Conservation (phyloP, 2,329 filamentous ascomycete species). For the Furcasterigmium furcatum region DNA sequence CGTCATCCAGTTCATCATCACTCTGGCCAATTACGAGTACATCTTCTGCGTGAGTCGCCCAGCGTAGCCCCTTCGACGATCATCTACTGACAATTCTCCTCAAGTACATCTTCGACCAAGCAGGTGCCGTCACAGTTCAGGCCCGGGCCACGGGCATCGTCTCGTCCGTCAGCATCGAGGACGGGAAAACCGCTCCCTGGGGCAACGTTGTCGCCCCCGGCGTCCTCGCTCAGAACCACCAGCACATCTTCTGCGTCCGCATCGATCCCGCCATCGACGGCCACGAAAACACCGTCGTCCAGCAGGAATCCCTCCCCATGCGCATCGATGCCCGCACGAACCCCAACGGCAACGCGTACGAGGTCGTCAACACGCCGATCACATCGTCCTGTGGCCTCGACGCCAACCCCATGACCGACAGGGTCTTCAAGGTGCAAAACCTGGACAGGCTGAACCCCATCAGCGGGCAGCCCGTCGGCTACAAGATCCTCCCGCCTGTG, state of each 20-base stretch:
- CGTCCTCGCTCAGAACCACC: conserved; percentile 53
- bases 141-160: conserved; percentile 33
- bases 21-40: conserved; percentile 56
- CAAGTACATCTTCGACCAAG: conserved; percentile 40
- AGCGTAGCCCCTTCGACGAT: not conserved
- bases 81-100: not conserved
- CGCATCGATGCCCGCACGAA: conserved; percentile 32
- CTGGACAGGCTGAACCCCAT: conserved; percentile 23
- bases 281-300: conserved; percentile 46
- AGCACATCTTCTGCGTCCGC: conserved; percentile 52
- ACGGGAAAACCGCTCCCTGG: conserved; percentile 40
- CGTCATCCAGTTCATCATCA: conserved; percentile 55
- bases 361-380: conserved; percentile 39
- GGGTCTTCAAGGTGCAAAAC: conserved; percentile 28
- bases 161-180: conserved; percentile 37
- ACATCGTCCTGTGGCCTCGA: conserved; percentile 32
- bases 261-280: conserved; percentile 56
- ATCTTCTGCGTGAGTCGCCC: conserved; percentile 14
- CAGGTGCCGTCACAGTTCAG: conserved; percentile 26
- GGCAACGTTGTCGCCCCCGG: conserved; percentile 42
- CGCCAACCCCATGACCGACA: conserved; percentile 35
- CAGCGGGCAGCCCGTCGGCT: conserved; percentile 29
- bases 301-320: conserved; percentile 54
- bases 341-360: conserved; percentile 35
- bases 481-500: conserved; percentile 28